These are phyloP conservation scores for Suillus tomentosus DNA, from an alignment of 768 basidiomycete species.

Conservation along the genomic window DNA sequence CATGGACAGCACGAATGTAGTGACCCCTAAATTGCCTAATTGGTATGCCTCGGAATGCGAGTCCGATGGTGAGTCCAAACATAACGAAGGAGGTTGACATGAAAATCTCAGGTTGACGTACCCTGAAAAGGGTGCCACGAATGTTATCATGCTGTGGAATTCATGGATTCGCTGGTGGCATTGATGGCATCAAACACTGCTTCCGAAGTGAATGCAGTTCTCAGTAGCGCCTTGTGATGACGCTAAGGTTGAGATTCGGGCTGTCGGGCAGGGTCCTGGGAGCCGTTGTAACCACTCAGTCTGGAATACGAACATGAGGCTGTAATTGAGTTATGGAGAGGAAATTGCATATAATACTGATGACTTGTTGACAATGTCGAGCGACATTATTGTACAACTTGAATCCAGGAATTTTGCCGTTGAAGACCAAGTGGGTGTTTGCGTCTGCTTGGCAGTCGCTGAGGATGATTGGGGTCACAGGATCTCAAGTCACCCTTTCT, in stretches of 20 bases:
- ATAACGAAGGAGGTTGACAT: neutral
- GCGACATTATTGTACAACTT: neutral
- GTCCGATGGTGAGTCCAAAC: neutral
- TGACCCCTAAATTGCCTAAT: conserved; percentile 4
- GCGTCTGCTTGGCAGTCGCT: conserved; percentile 16
- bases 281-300: conserved; percentile 11
- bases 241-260: neutral
- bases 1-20: neutral
- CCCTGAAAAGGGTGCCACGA: neutral
- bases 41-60: neutral
- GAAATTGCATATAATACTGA: neutral
- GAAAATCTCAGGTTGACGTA: conserved; percentile 1
- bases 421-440: conserved; percentile 25
- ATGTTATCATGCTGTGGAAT: neutral
- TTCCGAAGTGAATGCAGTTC: neutral
- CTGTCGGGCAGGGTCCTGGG: conserved; percentile 13
- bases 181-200: conserved; percentile 3
- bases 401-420: neutral
- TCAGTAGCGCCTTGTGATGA: neutral
- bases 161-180: neutral
- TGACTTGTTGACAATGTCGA: neutral
- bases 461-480: conserved; percentile 33
- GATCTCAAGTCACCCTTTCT: conserved; percentile 30
- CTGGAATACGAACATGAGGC: conserved; percentile 3
- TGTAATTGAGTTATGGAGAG: neutral